Conservation (phyloP, 306 rosid species). For the Pterocarpus santalinus region DNA sequence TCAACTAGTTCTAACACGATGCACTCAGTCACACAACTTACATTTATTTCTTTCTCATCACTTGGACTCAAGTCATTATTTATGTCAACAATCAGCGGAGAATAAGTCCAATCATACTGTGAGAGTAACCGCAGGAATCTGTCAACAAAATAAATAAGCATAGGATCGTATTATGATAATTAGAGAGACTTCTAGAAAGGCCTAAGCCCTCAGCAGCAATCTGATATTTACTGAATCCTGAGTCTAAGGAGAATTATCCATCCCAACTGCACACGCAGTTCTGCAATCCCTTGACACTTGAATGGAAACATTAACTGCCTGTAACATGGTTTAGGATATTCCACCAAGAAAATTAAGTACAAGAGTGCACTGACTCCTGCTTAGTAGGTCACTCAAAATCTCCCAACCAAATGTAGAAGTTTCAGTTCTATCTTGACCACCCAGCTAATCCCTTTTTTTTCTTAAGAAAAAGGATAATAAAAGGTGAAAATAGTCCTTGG, state of each 20-base stretch:
- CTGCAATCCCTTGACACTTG: background rate
- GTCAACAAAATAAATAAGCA: slow-evolving; percentile 40
- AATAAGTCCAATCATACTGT: slow-evolving; percentile 87
- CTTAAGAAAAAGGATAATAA: background rate
- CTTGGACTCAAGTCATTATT: slow-evolving; percentile 65
- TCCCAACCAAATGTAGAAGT: background rate
- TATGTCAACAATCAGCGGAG: slow-evolving; percentile 84
- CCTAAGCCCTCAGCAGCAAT: slow-evolving; percentile 3
- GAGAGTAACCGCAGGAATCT: slow-evolving; percentile 86
- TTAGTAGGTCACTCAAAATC: background rate
- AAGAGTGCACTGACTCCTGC: background rate
- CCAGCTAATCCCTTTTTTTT: background rate
- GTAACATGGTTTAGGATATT: slow-evolving; percentile 2
- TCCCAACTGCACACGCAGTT: slow-evolving; percentile 25
- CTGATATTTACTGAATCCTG: background rate
- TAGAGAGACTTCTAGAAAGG: slow-evolving; percentile 31
- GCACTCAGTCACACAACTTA: slow-evolving; percentile 54
- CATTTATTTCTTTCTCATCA: slow-evolving; percentile 79
- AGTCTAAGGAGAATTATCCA: background rate
- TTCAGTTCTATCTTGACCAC: slow-evolving; percentile 8
- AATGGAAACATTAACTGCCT: background rate
- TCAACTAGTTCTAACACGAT: slow-evolving; percentile 27
- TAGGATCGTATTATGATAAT: slow-evolving; percentile 29
- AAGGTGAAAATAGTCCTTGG: background rate
- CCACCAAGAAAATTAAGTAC: background rate